A percentile compares a stretch with the other conserved stretches of the same genome.
Evolutionary conservation across 2,329 filamentous ascomycete species (phyloP).

Genomic region (Ambrosiella xylebori): DNA sequence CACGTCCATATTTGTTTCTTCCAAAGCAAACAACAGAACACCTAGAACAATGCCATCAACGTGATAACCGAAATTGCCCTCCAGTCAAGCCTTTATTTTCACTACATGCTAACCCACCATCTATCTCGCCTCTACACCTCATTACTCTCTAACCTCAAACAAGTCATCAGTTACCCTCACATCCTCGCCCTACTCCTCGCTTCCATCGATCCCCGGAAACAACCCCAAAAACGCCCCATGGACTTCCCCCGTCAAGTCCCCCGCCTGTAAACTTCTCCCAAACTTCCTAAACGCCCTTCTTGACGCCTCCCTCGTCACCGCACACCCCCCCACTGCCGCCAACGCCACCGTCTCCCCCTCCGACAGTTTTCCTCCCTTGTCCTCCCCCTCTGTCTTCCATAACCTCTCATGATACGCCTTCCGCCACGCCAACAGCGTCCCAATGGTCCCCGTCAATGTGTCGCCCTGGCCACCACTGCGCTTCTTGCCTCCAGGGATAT

Average conservation of each 20-base stretch:
- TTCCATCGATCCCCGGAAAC: conserved; percentile 44
- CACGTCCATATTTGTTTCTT: too few relatives aligned
- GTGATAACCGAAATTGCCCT: too few relatives aligned
- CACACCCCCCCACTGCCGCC: conserved; percentile 72
- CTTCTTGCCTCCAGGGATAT: conserved; percentile 73
- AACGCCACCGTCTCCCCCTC: conserved; percentile 50
- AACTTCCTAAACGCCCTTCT: conserved; percentile 70
- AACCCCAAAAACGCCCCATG: conserved; percentile 63
- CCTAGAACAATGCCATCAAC: too few relatives aligned
- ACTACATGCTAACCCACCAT: too few relatives aligned
- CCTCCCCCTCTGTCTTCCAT: conserved; percentile 46
- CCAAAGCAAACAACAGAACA: too few relatives aligned
- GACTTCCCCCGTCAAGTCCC: conserved; percentile 82
- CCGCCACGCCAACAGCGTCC: conserved; percentile 76
- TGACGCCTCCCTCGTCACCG: conserved; percentile 78
- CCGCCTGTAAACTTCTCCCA: conserved; percentile 78
- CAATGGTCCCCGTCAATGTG: conserved; percentile 77
- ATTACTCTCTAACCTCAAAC: not conserved
- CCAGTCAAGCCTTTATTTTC: too few relatives aligned
- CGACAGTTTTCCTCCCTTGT: conserved; percentile 22
- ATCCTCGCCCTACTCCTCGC: not conserved
- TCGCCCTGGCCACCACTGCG: conserved; percentile 89
- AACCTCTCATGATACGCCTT: conserved; percentile 69
- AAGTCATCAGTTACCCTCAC: not conserved
- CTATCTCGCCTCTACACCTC: not conserved